Evolutionary conservation across 768 basidiomycete genomes (phyloP).

Genomic region (Rhodotorula taiwanensis): DNA sequence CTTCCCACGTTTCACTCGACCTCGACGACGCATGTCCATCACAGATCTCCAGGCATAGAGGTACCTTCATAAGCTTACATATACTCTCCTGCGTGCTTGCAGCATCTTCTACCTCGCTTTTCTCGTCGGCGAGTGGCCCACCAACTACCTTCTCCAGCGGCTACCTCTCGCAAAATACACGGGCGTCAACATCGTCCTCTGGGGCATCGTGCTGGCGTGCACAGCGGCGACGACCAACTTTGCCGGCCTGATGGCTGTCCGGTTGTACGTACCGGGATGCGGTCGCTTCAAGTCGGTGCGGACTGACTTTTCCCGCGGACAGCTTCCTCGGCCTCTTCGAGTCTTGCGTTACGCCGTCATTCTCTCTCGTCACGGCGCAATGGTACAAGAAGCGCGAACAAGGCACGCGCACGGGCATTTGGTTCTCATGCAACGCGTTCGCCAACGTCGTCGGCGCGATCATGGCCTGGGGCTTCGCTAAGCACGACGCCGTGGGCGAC

Average conservation of each 20-base stretch:
- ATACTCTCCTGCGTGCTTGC: conserved; percentile 12
- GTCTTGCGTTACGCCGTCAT: conserved; percentile 11
- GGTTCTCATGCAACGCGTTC: conserved; percentile 30
- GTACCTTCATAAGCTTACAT: too few species aligned
- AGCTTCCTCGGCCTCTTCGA: conserved; percentile 22
- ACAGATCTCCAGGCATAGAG: too few species aligned
- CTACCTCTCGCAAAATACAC: conserved; percentile 27
- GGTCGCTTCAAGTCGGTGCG: neutral
- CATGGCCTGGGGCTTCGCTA: conserved; percentile 31
- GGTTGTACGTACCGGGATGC: conserved; percentile 5
- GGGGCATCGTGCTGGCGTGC: conserved; percentile 27
- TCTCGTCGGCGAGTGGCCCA: conserved; percentile 28
- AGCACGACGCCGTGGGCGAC: conserved; percentile 12
- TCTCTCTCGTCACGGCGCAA: conserved; percentile 8
- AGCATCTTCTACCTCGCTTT: conserved; percentile 3
- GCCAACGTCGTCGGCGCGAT: conserved; percentile 18
- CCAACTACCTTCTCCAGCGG: conserved; percentile 18
- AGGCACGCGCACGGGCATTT: conserved; percentile 18
- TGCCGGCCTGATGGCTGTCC: conserved; percentile 13
- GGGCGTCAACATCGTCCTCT: conserved; percentile 18
- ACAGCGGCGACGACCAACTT: conserved; percentile 17
- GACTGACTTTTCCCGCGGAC: neutral
- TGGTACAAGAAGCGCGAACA: conserved; percentile 23
- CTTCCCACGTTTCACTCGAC: too few species aligned
- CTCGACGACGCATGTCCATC: too few species aligned